Base-by-base conservation (phyloP, 495 filamentous ascomycete genomes). In the Penicillium pulvis region DNA sequence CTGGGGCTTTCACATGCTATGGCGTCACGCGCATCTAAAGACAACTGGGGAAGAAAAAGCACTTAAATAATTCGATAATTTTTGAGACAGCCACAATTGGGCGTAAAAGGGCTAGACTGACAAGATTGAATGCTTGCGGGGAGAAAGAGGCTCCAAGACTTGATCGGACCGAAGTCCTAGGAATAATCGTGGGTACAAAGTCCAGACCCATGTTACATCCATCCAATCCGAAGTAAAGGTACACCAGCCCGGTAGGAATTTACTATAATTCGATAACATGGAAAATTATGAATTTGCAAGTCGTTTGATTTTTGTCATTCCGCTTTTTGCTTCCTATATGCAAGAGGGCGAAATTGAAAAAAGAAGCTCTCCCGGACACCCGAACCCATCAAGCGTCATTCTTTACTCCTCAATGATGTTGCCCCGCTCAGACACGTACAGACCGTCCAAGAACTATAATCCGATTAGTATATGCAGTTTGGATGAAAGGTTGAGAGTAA, bases 341-440 rank as follows among this genome's bases (percentile, higher is more conserved):
- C 73, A 78, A 78, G 66, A 72, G 67, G 70, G 74, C 74, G 74
- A 76, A 70, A 72, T 66, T 66, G 39, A 41, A 75, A 72, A 65
- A 65, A 76, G 64, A 70, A 73, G 66, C 70, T 75, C 70, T 71
- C 70, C 69, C 72, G 63, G 70, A 74, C 74, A 76, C 70, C 73
- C 70, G 67, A 67, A 66, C 66, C 71, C 67, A 71, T 67, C 67
- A 74, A 70, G 65, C 60, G 60, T 60, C 56, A 70, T 67, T 69
- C 64, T 78, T 75, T 82, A 83, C 53, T 87, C 90, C 72, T 90
- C 89, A 64, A 82, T 81, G 67, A 98, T 89, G 86, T 98, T 95
- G 77, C 88, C 87, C 83, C 87, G 87, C 90, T 98, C 93, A 67
- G 92, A 96, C 70, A 98, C 94, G 83, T 98, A 98, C 77, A 98